Base-by-base conservation (phyloP, 2,329 filamentous ascomycete genomes). In the Ceratocystis harringtonii region DNA sequence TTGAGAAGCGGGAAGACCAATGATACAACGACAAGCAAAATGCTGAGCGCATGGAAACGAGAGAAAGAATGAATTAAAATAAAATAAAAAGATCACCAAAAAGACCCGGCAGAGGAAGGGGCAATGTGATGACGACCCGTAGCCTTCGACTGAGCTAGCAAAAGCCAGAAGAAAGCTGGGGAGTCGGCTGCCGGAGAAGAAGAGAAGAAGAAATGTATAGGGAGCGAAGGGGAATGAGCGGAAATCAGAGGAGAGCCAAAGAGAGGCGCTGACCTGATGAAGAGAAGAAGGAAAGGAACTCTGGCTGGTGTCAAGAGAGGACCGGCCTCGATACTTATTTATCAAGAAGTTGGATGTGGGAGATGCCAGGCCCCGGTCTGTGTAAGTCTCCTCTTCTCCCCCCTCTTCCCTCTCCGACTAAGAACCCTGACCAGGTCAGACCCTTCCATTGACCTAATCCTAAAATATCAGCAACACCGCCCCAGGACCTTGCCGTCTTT, bases 231-330 rank as follows among this genome's bases (percentile, higher is more conserved):
- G 30, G 50, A 62, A 25, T 32, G 52, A 58, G n/a, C 28, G 52
- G 52, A 58, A 41, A 58, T 19, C 52, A 58, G 52, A 58, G n/a
- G 52, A 58, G 52, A 19, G 52, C 52, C 52, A 32, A 19, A 62
- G 45, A 62, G 28, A 48, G 61, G 58, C 44, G 41, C 64, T 17
- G 45, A 43, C 19, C 32, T 30, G 65, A 66, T 62, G 61, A 60
- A 52, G 52, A 63, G 41, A 19, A 63, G 1, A 36, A 60, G 25
- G 50, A 66, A 41, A 28, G n/a, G 45, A 48, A 50, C 10, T 30
- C 52, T 41, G 36, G 36, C 36, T 41, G 36, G 5, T 3, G 25
- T 3, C 25, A 12, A 58, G 52, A 58, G 52, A 58, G 52, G 52
- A n/a, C 22, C 52, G 28, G 52, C 28, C 28, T 58, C 8, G 52